Evolutionary conservation across 2,329 filamentous ascomycete genomes (phyloP), one percentile per base, ranked within the genome.

Genomic region (Penicillium sp.): DNA sequence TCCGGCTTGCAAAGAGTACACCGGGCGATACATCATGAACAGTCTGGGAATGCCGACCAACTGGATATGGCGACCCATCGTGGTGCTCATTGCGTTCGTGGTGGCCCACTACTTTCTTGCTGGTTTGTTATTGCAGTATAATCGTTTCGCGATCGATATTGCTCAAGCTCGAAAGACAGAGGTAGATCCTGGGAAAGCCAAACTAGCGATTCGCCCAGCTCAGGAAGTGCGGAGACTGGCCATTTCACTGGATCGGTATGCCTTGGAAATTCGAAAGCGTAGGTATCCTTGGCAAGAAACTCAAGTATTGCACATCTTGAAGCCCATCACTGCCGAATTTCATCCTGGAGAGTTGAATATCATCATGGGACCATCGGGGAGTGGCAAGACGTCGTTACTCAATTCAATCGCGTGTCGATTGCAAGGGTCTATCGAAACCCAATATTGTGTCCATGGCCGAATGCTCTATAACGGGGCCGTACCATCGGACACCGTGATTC

Each of bases 281-380:
- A 79, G 80, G 0, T 57, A 80, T 0, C 74, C 77, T 1, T 83
- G 84, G 9, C 81, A 80, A 64, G 70, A 67, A 1, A 72, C 68
- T 42, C 73, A 64, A 6, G 66, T 60, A 16, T 50, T 79, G 14
- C 65, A 72, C 0, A 92, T 93, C 11, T 75, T 93, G 14, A 82
- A 87, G 54, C 87, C 88, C 0, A 80, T 92, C 13, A 86, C 81
- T 1, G 79, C 88, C 0, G 85, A 83, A 0, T 92, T 93, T 62
- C 80, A 85, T 47, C 83, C 90, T 0, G 88, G 89, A 0, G 78
- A 83, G 14, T 69, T 93, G 14, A 92, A 92, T 61, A 82, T 92
- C 25, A 90, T 93, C 62, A 92, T 92, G 89, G 90, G 90, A 0
- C 90, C 90, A 0, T 91, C 88, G 0, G 90, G 90, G 0, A 88